These are phyloP conservation scores for Raddia guianensis DNA, from an alignment of 176 grass and related monocot genomes.

Conservation along the genomic window DNA sequence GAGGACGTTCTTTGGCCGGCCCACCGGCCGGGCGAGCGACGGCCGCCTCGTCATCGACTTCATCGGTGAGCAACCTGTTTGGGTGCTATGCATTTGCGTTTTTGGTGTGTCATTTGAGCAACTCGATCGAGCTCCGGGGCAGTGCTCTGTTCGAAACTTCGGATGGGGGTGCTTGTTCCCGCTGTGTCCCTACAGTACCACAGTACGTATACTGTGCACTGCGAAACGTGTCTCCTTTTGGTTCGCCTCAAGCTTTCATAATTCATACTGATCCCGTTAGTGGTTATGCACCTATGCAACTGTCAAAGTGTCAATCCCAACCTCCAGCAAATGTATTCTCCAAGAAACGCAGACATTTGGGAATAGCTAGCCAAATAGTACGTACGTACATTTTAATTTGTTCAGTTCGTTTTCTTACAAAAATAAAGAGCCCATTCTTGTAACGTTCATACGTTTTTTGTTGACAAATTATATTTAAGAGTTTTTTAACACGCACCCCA, in stretches of 20 bases:
- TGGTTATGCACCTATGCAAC: background rate
- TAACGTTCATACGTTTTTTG: background rate
- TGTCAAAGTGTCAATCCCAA: background rate
- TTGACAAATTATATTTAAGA: too few species aligned
- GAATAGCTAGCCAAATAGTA: background rate
- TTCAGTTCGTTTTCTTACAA: background rate
- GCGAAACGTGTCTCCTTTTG: background rate
- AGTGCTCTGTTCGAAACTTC: background rate
- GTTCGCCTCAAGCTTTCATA: background rate
- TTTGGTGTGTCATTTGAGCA: background rate
- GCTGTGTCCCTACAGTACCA: background rate
- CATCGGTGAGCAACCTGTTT: slow-evolving; percentile 55
- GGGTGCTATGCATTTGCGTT: background rate
- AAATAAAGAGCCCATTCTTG: background rate
- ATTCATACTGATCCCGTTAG: background rate
- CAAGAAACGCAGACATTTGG: background rate
- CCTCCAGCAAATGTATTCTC: background rate
- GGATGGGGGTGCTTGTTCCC: background rate
- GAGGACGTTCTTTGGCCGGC: slow-evolving; percentile 60
- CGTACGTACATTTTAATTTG: background rate
- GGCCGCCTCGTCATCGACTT: slow-evolving; percentile 90
- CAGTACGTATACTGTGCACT: background rate
- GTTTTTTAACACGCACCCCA: too few species aligned
- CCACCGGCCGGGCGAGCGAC: slow-evolving; percentile 71
- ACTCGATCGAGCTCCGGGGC: background rate